Percentiles rank a stretch among this genome's conserved stretches.
phyloP scores from a whole-genome alignment of 176 grass and related monocot genomes.

The Oropetium thomaeum region DNA sequence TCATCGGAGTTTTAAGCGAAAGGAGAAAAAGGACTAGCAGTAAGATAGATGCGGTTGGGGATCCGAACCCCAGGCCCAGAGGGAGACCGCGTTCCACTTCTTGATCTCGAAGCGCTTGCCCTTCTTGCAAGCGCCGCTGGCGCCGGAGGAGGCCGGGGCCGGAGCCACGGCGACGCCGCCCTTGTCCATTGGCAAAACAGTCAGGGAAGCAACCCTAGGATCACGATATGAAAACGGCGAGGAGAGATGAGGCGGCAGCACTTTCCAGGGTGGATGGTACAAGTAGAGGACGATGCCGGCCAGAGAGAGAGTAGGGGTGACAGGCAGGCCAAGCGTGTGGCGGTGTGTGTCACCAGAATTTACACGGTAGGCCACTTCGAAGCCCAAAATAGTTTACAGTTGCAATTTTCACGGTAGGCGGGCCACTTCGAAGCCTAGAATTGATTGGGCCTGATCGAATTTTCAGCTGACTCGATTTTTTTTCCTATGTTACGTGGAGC shows the following conservation, averaged over 20 bases:
- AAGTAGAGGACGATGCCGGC: too few species aligned
- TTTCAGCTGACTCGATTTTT: too few species aligned
- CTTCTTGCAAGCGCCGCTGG: conserved; percentile 42
- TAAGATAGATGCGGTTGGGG: too few species aligned
- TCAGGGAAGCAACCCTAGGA: conserved; percentile 13
- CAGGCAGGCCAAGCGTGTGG: too few species aligned
- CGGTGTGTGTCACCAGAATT: too few species aligned
- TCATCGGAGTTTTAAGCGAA: background rate
- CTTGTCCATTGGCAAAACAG: conserved; percentile 49
- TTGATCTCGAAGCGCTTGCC: conserved; percentile 93
- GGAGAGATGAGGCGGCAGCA: background rate
- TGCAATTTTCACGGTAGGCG: too few species aligned
- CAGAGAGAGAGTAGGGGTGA: too few species aligned
- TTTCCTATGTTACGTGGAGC: too few species aligned
- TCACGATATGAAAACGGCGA: background rate
- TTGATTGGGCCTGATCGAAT: too few species aligned
- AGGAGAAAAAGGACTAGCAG: background rate
- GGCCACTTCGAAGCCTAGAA: too few species aligned
- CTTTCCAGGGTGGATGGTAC: background rate
- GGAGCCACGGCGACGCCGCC: conserved; percentile 44
- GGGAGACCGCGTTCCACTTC: conserved; percentile 99
- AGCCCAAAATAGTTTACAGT: background rate
- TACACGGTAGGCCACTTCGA: background rate
- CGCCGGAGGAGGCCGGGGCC: conserved; percentile 24
- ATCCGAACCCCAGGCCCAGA: conserved; percentile 93